These are phyloP conservation scores for Trichoderma gracile DNA, from an alignment of 2,329 filamentous ascomycete species.

Conservation along the genomic window DNA sequence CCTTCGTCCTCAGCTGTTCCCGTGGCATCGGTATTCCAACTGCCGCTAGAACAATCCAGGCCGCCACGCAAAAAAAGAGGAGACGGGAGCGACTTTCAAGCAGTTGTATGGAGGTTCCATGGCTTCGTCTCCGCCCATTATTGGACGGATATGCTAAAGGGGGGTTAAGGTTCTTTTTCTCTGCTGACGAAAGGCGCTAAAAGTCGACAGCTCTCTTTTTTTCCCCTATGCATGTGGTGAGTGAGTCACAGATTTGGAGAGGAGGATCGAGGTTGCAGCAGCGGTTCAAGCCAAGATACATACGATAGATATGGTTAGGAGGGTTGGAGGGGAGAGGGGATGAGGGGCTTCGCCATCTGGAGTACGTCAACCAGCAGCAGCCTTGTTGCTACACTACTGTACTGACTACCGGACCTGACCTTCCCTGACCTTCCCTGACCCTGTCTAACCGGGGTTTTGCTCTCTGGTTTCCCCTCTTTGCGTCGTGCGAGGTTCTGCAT, in stretches of 20 bases:
- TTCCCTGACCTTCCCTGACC: no score
- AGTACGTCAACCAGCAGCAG: conserved; percentile 20
- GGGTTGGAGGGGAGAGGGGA: no score
- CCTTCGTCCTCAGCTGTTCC: background rate
- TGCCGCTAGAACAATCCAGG: background rate
- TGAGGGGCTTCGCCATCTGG: no score
- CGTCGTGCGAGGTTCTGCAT: background rate
- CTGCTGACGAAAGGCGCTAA: background rate
- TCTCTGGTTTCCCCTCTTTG: no score
- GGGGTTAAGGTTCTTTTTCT: background rate
- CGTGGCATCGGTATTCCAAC: background rate
- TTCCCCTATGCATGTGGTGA: background rate
- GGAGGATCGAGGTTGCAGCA: background rate
- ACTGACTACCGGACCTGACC: no score
- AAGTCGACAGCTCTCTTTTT: background rate
- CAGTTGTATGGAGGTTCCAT: background rate
- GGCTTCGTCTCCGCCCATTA: background rate
- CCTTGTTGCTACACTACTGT: background rate
- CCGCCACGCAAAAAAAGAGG: background rate
- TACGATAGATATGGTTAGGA: background rate
- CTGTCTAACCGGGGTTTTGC: no score
- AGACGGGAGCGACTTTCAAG: background rate
- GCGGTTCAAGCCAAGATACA: no score
- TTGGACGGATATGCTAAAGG: background rate
- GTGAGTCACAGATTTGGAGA: conserved; percentile 23